phyloP scores from a whole-genome alignment of 306 rosid species.

The Clitoria ternatea region DNA sequence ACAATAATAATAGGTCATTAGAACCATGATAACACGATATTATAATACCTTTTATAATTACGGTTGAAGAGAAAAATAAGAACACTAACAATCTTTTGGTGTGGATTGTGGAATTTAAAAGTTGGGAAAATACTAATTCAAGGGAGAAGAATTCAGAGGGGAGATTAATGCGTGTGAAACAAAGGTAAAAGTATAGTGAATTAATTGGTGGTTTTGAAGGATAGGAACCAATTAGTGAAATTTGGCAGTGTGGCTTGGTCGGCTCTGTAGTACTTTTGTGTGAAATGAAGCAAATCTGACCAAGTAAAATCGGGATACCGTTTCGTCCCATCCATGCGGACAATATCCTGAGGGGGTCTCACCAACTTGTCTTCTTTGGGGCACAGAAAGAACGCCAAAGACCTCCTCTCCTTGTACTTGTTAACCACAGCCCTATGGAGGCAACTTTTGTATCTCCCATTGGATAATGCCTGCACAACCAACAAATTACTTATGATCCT shows the following conservation, averaged over 20 bases:
- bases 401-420: slow-evolving; percentile 48
- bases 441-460: slow-evolving; percentile 61
- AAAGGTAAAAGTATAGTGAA: neutral
- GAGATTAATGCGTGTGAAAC: neutral
- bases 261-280: slow-evolving; percentile 62
- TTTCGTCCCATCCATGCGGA: slow-evolving; percentile 36
- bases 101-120: too few species aligned
- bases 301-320: slow-evolving; percentile 72
- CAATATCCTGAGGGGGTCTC: slow-evolving; percentile 54
- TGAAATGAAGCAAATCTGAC: slow-evolving; percentile 58
- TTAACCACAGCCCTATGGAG: slow-evolving; percentile 76
- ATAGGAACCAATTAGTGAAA: slow-evolving; percentile 59
- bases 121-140: too few species aligned
- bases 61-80: too few species aligned
- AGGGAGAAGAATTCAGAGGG: neutral
- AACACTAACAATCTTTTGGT: too few species aligned
- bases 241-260: slow-evolving; percentile 60
- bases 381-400: slow-evolving; percentile 77
- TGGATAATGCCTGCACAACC: slow-evolving; percentile 43
- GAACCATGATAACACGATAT: too few species aligned
- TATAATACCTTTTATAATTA: too few species aligned
- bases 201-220: slow-evolving; percentile 23
- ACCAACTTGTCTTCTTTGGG: slow-evolving; percentile 65
- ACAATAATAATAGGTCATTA: too few species aligned
- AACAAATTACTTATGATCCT: too few species aligned